Base-by-base conservation (phyloP, 1,139 yeast species). In the Sugiyamaella pinicola region DNA sequence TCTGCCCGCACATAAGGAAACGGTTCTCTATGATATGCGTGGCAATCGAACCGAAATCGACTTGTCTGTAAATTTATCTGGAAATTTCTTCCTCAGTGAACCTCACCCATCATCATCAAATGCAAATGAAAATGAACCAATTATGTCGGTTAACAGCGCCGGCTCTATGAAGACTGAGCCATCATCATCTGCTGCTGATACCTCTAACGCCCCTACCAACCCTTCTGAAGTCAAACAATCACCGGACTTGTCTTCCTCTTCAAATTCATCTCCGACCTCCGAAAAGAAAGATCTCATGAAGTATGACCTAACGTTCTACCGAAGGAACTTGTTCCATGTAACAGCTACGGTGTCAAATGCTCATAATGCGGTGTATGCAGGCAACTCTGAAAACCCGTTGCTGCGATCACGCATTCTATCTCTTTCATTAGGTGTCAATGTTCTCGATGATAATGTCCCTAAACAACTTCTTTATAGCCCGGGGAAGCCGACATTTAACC, bases 281-380 rank as follows among this genome's bases (percentile, higher is more conserved):
- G 51, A 50, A 26, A 18, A 45, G 28, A 47, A 49, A 35, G 55
- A 56, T 42, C 47, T 58, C 17, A 47, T 52, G 49, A 55, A 57
- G 33, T 63, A 62, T 46, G 68, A 64, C 37, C 58, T 67, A 29
- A 67, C 70, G 1, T 66, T 67, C 51, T 66, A 66, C 48, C 61
- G 69, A 19, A 58, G 70, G 8, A 67, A 67, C 45, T 56, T 67
- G 39, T 66, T 67, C 40, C 69, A 66, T 50, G 66, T 67, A 9
- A 58, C 60, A 10, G 66, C 67, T n/a, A 57, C 61, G 1, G 61
- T 66, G 4, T 56, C 62, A 10, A 65, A 65, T 47, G 63, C 67
- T 13, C 64, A 61, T 37, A 58, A 58, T 29, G 70, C 68, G 1
- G 60, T 58, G 4, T 65, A 62, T 44, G 67, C 65, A 2, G 64